Evolutionary conservation across 225 moss, liverwort and hornwort species (phyloP).

Genomic region (Sphagnum tenellum): DNA sequence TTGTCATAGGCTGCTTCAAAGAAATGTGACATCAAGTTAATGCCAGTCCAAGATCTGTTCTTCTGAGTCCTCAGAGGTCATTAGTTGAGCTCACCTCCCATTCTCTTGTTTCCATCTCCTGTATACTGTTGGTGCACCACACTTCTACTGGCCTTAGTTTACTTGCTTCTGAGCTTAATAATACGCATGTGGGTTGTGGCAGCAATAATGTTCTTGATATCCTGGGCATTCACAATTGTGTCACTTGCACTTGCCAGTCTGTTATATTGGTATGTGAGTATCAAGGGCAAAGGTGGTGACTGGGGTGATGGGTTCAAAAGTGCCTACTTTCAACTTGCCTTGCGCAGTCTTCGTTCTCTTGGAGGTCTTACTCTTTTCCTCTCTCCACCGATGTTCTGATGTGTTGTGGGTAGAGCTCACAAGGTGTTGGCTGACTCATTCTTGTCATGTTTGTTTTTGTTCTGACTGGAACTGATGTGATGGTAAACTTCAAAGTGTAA

Average conservation of each 20-base stretch:
- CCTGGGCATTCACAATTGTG: slow-evolving; percentile 84
- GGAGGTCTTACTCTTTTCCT: slow-evolving; percentile 45
- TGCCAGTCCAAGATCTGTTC: not conserved
- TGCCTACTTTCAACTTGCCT: slow-evolving; percentile 97
- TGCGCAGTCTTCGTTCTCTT: slow-evolving; percentile 96
- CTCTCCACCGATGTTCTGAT: not conserved
- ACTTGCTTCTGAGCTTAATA: not conserved
- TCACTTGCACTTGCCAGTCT: slow-evolving; percentile 76
- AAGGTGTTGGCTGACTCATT: too few relatives aligned
- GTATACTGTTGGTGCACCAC: not conserved
- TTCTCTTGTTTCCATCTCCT: not conserved
- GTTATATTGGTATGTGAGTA: slow-evolving; percentile 98
- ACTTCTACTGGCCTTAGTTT: too few relatives aligned
- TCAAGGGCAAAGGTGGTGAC: slow-evolving; percentile 99
- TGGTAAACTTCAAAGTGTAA: too few relatives aligned
- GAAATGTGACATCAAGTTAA: not conserved
- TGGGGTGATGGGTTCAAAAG: slow-evolving; percentile 99
- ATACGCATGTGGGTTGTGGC: slow-evolving; percentile 19
- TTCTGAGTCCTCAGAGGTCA: not conserved
- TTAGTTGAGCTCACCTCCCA: not conserved
- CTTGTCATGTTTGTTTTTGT: too few relatives aligned
- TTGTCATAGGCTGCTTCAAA: not conserved
- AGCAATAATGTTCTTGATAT: slow-evolving; percentile 98
- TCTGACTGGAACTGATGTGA: too few relatives aligned
- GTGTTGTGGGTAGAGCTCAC: too few relatives aligned